A percentile compares a stretch with the other conserved stretches of the same genome.
Evolutionary conservation across 768 basidiomycete species (phyloP).

Genomic region (Fomitopsis pulvina): DNA sequence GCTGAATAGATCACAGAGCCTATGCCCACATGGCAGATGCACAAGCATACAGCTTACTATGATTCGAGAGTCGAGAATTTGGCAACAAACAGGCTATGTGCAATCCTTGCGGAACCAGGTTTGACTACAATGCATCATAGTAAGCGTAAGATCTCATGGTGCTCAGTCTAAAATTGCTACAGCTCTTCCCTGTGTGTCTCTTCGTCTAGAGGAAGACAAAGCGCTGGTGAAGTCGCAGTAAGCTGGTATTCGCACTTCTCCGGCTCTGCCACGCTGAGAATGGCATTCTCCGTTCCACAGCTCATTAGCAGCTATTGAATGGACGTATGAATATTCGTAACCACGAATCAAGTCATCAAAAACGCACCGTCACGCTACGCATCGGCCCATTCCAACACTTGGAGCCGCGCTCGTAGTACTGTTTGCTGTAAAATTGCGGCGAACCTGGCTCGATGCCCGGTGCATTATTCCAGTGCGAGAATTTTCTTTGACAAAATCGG

Average conservation of each 20-base stretch:
- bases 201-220: slow-evolving; percentile 57
- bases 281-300: slow-evolving; percentile 81
- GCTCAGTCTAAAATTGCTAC: slow-evolving; percentile 13
- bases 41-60: no score
- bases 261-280: slow-evolving; percentile 76
- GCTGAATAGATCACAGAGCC: no score
- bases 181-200: slow-evolving; percentile 30
- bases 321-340: slow-evolving; percentile 13
- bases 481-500: slow-evolving; percentile 51
- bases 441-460: slow-evolving; percentile 50
- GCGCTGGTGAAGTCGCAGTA: slow-evolving; percentile 77
- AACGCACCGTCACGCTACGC: slow-evolving; percentile 65
- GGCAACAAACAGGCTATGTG: background rate
- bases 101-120: no score
- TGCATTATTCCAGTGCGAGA: slow-evolving; percentile 72
- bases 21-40: no score
- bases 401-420: slow-evolving; percentile 77
- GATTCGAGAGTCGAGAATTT: no score
- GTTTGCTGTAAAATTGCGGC: slow-evolving; percentile 72
- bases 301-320: slow-evolving; percentile 61
- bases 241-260: slow-evolving; percentile 97
- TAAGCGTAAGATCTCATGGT: background rate
- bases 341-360: background rate
- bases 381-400: slow-evolving; percentile 97
- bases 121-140: background rate